Base-by-base conservation (phyloP, 2,329 filamentous ascomycete genomes). In the Rhytidhysteron rufulum region DNA sequence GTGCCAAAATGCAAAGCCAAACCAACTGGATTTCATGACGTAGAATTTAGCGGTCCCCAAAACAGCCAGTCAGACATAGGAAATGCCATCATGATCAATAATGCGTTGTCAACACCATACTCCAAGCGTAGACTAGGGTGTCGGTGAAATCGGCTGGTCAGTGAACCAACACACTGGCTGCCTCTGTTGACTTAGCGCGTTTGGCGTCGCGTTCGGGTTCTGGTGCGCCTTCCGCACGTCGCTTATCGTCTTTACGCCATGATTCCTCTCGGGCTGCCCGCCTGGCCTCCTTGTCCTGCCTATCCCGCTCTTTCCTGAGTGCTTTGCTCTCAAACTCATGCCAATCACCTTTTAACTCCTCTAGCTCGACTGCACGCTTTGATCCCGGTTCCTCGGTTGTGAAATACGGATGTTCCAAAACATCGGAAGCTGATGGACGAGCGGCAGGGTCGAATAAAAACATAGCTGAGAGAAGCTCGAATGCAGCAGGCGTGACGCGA, bases 271-370 rank as follows among this genome's bases (percentile, higher is more conserved):
- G 45, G 17, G 59, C 62, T 15, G 49, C 55, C 30, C 62, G 43
- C 39, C 76, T 65, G 15, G 71, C 72, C 54, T 82, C 79, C 47
- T 76, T 74, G 44, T 83, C 79, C 41, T 70, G 67, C 40, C 80
- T 79, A 63, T 93, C 88, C 53, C 89, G 91, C 64, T 96, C 90
- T 53, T 93, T 93, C 22, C 93, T 78, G 19, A 95, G 74, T 13
- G 89, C 90, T 69, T 98, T 98, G 41, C 88, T 95, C 69, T 98
- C 93, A 57, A 97, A 95, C 62, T 98, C 93, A 61, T 98, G 93
- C 93, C 93, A 98, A 55, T 98, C 93, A 17, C 93, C 93, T 54
- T 93, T 81, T 21, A 98, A 77, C 35, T 83, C 73, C 44, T 84
- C 82, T 36, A 98, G 77, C 82, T 95, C 90, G 49, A 83, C 73